Evolutionary conservation across 129 eudicot genomes (phyloP).

Genomic region (Calendula officinalis): DNA sequence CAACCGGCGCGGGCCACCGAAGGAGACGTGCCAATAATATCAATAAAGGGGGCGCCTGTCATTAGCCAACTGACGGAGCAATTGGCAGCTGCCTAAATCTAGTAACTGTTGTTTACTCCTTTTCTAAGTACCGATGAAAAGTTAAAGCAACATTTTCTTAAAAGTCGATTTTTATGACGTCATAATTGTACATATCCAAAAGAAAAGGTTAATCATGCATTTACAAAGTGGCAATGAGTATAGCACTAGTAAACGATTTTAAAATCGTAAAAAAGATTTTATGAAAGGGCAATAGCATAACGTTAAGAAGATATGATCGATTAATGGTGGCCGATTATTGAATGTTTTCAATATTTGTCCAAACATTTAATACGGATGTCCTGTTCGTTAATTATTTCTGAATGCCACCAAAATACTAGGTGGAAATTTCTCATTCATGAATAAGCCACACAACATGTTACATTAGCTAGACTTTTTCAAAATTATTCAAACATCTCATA

Average conservation of each 20-base stretch:
- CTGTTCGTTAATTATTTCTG: slow-evolving; percentile 9
- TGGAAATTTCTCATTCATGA: background rate
- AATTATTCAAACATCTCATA: too few species aligned
- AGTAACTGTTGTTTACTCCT: too few species aligned
- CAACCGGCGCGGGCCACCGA: too few species aligned
- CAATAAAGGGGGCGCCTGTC: too few species aligned
- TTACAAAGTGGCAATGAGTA: slow-evolving; percentile 1
- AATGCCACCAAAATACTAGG: slow-evolving; percentile 21
- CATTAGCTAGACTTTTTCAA: too few species aligned
- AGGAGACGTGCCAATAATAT: too few species aligned
- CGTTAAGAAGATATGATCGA: slow-evolving; percentile 29
- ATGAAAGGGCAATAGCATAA: slow-evolving; percentile 17
- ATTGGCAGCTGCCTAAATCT: too few species aligned
- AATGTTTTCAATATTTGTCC: slow-evolving; percentile 24
- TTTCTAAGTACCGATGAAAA: too few species aligned
- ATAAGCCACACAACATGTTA: background rate
- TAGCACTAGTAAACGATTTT: slow-evolving; percentile 12
- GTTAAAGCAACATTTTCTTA: too few species aligned
- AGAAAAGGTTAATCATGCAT: background rate
- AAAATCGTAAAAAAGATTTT: slow-evolving; percentile 18
- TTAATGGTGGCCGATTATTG: slow-evolving; percentile 8
- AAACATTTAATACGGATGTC: slow-evolving; percentile 28
- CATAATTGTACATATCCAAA: background rate
- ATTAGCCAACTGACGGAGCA: too few species aligned
- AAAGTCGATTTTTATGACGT: background rate